phyloP scores from a whole-genome alignment of 2,329 filamentous ascomycete genomes.

The Penicillium sp. region DNA sequence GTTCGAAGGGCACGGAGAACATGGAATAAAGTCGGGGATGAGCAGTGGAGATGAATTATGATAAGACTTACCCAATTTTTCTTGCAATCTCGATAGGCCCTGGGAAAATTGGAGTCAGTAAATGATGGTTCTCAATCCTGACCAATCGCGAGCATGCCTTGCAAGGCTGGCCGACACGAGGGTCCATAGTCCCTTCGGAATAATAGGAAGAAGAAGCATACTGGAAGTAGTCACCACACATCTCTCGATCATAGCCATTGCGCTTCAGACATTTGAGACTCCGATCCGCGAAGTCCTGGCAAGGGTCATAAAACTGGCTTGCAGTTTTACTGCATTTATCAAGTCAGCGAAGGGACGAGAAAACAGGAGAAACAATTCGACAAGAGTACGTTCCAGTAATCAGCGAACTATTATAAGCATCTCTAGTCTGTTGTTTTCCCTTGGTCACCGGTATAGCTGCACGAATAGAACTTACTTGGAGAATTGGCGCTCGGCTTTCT shows the following conservation, averaged over 20 bases:
- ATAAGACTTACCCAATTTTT: conserved; percentile 76
- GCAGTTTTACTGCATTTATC: conserved; percentile 67
- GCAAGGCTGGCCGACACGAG: background rate
- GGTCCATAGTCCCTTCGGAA: background rate
- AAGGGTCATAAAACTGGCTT: conserved; percentile 93
- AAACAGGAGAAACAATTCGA: background rate
- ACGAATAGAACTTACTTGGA: conserved; percentile 52
- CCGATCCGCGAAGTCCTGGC: conserved; percentile 82
- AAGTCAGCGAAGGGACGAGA: background rate
- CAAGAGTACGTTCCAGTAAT: background rate
- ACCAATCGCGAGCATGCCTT: background rate
- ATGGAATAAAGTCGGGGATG: background rate
- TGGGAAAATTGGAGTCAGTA: conserved; percentile 39
- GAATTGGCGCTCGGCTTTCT: conserved; percentile 63
- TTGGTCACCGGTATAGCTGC: background rate
- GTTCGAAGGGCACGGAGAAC: background rate
- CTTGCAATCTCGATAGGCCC: conserved; percentile 92
- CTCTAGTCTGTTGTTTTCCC: background rate
- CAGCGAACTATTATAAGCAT: conserved; percentile 6
- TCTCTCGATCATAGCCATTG: conserved; percentile 80
- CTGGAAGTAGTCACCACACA: conserved; percentile 97
- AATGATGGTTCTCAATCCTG: background rate
- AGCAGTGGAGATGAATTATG: background rate
- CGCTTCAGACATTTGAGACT: conserved; percentile 87
- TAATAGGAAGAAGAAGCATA: conserved; percentile 48